These are phyloP conservation scores for Gnaphalium uliginosum DNA, from an alignment of 129 eudicot genomes.

Conservation along the genomic window DNA sequence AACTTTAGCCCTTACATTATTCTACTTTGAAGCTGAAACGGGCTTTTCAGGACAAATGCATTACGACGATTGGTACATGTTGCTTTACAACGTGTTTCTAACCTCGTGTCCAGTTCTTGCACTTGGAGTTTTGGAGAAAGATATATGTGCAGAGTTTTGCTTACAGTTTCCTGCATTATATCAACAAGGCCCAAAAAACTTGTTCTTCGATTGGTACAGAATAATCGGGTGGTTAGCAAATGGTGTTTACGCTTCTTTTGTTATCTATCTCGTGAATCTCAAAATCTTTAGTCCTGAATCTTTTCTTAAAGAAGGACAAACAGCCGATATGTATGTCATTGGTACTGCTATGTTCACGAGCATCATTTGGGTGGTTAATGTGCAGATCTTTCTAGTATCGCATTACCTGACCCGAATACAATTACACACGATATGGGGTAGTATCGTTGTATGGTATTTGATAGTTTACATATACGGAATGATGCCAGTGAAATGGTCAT, in stretches of 20 bases:
- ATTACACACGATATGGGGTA: constrained; percentile 65
- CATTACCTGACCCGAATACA: constrained; percentile 61
- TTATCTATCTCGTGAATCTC: constrained; percentile 45
- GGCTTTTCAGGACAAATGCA: constrained; percentile 64
- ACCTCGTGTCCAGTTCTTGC: constrained; percentile 74
- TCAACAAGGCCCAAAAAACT: constrained; percentile 66
- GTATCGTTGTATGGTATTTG: constrained; percentile 57
- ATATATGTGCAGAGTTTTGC: constrained; percentile 63
- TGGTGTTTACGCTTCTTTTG: constrained; percentile 47
- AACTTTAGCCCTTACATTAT: constrained; percentile 68
- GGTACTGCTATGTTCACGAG: constrained; percentile 72
- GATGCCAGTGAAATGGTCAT: constrained; percentile 42
- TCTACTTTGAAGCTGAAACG: constrained; percentile 60
- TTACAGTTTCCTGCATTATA: constrained; percentile 72
- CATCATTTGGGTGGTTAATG: constrained; percentile 65
- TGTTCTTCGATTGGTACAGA: constrained; percentile 63
- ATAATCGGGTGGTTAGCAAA: constrained; percentile 75
- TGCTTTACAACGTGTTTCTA: constrained; percentile 56
- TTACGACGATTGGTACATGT: constrained; percentile 78
- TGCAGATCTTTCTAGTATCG: constrained; percentile 55
- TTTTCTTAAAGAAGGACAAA: constrained; percentile 46
- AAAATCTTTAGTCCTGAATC: constrained; percentile 37
- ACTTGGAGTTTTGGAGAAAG: constrained; percentile 76
- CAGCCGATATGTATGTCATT: constrained; percentile 48
- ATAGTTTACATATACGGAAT: constrained; percentile 46